Conservation (phyloP, 2,329 filamentous ascomycete species). For the Coniella vitis region DNA sequence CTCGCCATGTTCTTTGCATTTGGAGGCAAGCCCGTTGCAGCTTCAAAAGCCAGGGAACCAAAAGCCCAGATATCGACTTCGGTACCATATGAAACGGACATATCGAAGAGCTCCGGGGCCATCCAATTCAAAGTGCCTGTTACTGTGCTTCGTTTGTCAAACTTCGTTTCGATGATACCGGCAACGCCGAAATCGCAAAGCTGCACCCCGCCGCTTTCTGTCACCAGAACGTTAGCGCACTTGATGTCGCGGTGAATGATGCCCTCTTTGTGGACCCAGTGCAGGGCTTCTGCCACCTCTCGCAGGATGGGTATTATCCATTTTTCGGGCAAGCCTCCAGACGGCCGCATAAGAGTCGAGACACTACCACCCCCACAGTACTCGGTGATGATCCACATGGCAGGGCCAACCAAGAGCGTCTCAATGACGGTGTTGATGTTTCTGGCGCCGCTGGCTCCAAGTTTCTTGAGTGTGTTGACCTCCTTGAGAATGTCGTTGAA, state of each 20-base stretch:
- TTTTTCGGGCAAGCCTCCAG: slow-evolving; percentile 58
- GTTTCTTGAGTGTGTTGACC: slow-evolving; percentile 61
- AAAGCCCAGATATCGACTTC: slow-evolving; percentile 82
- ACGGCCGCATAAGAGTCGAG: slow-evolving; percentile 62
- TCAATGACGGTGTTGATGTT: slow-evolving; percentile 81
- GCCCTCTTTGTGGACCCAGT: slow-evolving; percentile 61
- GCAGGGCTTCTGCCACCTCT: slow-evolving; percentile 59
- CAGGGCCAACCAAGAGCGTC: slow-evolving; percentile 67
- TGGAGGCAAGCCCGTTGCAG: slow-evolving; percentile 70
- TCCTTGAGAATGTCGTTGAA: slow-evolving; percentile 65
- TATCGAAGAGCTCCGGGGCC: slow-evolving; percentile 70
- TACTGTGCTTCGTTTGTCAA: slow-evolving; percentile 72
- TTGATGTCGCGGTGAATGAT: slow-evolving; percentile 69
- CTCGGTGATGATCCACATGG: slow-evolving; percentile 84
- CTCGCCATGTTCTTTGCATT: slow-evolving; percentile 48
- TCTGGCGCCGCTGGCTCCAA: slow-evolving; percentile 66
- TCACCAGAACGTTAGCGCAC: slow-evolving; percentile 73
- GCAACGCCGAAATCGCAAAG: slow-evolving; percentile 82
- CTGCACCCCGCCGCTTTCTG: slow-evolving; percentile 69
- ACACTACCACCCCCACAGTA: slow-evolving; percentile 82
- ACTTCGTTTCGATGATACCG: slow-evolving; percentile 66
- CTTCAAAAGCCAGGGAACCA: slow-evolving; percentile 73
- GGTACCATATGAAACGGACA: slow-evolving; percentile 58
- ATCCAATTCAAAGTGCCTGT: slow-evolving; percentile 83
- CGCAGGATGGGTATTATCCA: slow-evolving; percentile 63